Base-by-base conservation (phyloP, 1,139 yeast genomes). In the Candida sanyaensis region DNA sequence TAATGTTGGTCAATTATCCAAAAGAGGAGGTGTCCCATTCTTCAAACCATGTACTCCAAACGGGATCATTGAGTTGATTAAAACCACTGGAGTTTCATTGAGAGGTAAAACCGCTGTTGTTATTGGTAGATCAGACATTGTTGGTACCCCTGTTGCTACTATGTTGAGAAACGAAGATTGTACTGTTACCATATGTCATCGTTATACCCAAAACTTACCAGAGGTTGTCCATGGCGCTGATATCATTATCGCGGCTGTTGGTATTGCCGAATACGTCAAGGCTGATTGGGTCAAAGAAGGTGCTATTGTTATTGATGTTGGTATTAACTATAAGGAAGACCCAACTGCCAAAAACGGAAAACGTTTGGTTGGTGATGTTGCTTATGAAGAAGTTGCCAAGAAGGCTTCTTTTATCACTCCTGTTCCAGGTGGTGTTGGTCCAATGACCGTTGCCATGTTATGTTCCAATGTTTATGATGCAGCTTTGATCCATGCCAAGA, bases 401-500 rank as follows among this genome's bases (percentile, higher is more conserved):
- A 81, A 79, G 51, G 97, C 96, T 29, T 76, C 86, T 33, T 77
- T 78, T 62, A 80, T 93, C 63, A 93, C 99, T 24, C 99, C 99
- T 27, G 99, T 93, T 50, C 99, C 99, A 44, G 99, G 99, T 64
- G 99, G 99, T 57, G 99, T 93, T 51, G 99, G 99, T 46, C 99
- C 99, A 60, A 93, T 93, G 98, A 93, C 99, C 10, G 98, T 93
- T 45, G 98, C 98, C 44, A 89, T 91, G 87, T 80, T 93, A 50
- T 82, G 92, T 67, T 88, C 87, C 63, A 93, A 93, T 65, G 97
- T 92, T 30, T 80, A 88, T 38, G 72, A 78, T 52, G 90, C 97
- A 41, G 97, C 98, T 36, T 71, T 82, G 51, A 62, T 79, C 58
- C 76, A 78, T 63, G 78, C 80, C 42, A 68, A 75, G 56, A 82